These are phyloP conservation scores for Podospora tetraspora DNA, from an alignment of 495 filamentous ascomycete genomes.

Conservation along the genomic window DNA sequence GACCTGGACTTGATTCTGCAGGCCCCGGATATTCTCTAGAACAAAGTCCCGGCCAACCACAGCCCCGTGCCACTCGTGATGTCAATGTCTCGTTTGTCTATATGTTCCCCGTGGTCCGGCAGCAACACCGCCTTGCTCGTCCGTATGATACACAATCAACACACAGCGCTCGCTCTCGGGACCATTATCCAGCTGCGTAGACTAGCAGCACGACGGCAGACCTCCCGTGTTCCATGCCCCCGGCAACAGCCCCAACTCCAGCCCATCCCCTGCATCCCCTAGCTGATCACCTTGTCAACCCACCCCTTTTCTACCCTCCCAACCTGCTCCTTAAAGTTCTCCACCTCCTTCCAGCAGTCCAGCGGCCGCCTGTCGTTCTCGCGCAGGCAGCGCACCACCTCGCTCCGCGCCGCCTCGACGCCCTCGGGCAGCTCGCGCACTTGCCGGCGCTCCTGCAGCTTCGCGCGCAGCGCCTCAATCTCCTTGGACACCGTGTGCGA, in stretches of 20 bases:
- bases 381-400: slow-evolving; percentile 76
- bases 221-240: neutral
- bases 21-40: slow-evolving; percentile 13
- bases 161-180: neutral
- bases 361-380: slow-evolving; percentile 83
- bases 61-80: neutral
- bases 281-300: slow-evolving; percentile 72
- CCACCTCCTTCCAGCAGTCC: slow-evolving; percentile 94
- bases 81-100: slow-evolving; percentile 4
- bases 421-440: slow-evolving; percentile 55
- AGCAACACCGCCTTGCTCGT: neutral
- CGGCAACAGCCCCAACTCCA: neutral
- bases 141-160: slow-evolving; percentile 14
- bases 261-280: neutral
- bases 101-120: slow-evolving; percentile 1
- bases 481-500: slow-evolving; percentile 32
- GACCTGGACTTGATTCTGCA: slow-evolving; percentile 15
- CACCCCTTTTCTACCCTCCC: slow-evolving; percentile 76
- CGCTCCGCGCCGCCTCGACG: slow-evolving; percentile 66
- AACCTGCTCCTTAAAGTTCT: slow-evolving; percentile 82
- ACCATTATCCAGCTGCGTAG: neutral
- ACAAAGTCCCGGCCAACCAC: neutral
- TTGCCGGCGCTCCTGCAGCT: slow-evolving; percentile 70
- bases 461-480: slow-evolving; percentile 59
- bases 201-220: neutral